Evolutionary conservation across 176 grass and related monocot genomes (phyloP), one percentile per base, ranked within the genome.

Genomic region (Echinochloa phyllopogon): DNA sequence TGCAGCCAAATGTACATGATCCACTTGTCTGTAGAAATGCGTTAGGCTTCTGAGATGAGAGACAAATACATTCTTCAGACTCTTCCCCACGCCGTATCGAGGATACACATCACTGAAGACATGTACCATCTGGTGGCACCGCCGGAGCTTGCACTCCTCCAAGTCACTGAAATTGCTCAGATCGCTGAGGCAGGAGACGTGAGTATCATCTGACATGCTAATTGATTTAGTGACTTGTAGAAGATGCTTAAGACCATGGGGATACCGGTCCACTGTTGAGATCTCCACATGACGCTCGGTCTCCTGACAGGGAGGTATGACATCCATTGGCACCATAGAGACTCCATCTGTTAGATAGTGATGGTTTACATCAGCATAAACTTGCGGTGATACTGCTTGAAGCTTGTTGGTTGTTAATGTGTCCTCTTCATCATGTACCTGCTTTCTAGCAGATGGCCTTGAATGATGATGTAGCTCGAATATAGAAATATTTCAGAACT

Each of bases 101-200:
- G 2, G 1, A 1, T 7, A 4, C 1, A 16, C 9, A 10, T 23
- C 56, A 6, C 0, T 0, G 7, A 88, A 88, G 49, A 78, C 65
- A 0, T 0, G 0, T 0, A 6, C 0, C 18, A 67, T 84, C 7
- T 9, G 1, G 21, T 74, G 75, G 49, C 87, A 89, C 11, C 5
- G 4, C 0, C 0, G 1, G 2, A 89, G 21, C 27, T 21, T 20
- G 17, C 81, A 80, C 25, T 88, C 40, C 51, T 88, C 87, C 0
- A 88, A 0, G 1, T 24, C 5, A 0, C 1, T 0, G 0, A 87
- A 36, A 13, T 0, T 0, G n/a, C 53, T 29, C 0, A 61, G 18
- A 15, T n/a, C 0, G 55, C 0, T 0, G 39, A 83, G 75, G 0
- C 0, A 0, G 0, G 0, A 8, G 0, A 88, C 6, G n/a, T 6